Base-by-base conservation (phyloP, 139 green algal species). In the Haematococcus lacustris region DNA sequence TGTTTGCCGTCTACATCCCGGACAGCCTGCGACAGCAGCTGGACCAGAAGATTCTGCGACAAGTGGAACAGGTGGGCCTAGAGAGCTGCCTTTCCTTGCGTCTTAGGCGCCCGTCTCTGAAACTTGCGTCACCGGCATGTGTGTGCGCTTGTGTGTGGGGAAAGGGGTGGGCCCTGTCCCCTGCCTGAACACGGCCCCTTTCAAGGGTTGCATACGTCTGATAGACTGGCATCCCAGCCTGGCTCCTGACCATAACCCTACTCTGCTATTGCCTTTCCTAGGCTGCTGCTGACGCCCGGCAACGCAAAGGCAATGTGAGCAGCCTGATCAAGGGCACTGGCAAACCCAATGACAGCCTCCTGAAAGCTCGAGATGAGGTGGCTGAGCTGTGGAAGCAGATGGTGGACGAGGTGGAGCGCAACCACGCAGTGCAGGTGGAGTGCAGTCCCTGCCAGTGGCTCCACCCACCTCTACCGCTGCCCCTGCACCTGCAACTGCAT, bases 361-460 rank as follows among this genome's bases (percentile, higher is more conserved):
- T 89, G n/a, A 37, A 4, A 25, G 77, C 77, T 32, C 65, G 78
- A 38, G 41, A 79, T 5, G 73, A 75, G 13, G 62, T 88, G 30
- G 53, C 53, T 2, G 40, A 59, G 32, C 66, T 76, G 13, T 89
- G 88, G 72, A 84, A 77, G 63, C 38, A 74, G 35, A 83, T 86
- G 69, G 32, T 89, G 0, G 78, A 83, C 23, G 81, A 89, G n/a
- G 82, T 86, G 71, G 79, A 89, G 73, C 61, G 76, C 21, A 88
- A 89, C 75, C 50, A 82, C 51, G 75, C 66, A 23, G 83, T 71
- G 53, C 73, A 82, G 82, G 82, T 80, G 40, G 1, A n/a, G n/a
- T n/a, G n/a, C n/a, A n/a, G n/a, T n/a, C n/a, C n/a, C n/a, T n/a
- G n/a, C n/a, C n/a, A n/a, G n/a, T n/a, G n/a, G n/a, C n/a, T n/a